Evolutionary conservation across 176 grass and related monocot genomes (phyloP).

Genomic region (Poa annua): DNA sequence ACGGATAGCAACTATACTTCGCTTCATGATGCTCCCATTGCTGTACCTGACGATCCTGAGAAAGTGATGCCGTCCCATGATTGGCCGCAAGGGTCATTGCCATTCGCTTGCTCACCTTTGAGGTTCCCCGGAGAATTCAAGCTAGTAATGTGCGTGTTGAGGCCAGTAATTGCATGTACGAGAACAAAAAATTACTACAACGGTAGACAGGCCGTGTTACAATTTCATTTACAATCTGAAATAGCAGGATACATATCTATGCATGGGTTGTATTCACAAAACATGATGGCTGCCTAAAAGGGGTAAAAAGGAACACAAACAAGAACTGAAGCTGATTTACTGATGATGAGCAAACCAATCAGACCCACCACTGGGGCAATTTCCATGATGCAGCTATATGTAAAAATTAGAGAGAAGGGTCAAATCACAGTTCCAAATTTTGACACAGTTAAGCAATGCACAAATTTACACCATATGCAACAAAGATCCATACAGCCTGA

Average conservation of each 20-base stretch:
- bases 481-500: too few species aligned
- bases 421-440: not conserved
- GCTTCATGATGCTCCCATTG: constrained; percentile 58
- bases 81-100: constrained; percentile 82
- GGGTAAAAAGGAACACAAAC: not conserved
- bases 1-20: not conserved
- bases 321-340: not conserved
- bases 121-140: constrained; percentile 87
- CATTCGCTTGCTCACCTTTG: constrained; percentile 66
- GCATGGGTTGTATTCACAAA: constrained; percentile 30
- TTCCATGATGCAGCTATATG: not conserved
- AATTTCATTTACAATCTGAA: constrained; percentile 20
- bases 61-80: constrained; percentile 81
- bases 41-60: constrained; percentile 76
- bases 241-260: not conserved
- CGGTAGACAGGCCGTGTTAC: not conserved
- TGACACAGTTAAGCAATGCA: too few species aligned
- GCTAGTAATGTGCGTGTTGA: constrained; percentile 75
- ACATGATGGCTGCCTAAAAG: not conserved
- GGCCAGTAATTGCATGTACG: constrained; percentile 63
- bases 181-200: constrained; percentile 29
- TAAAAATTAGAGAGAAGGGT: not conserved
- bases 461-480: too few species aligned
- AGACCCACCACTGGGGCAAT: not conserved
- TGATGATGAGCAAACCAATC: not conserved